Base-by-base conservation (phyloP, 495 filamentous ascomycete genomes). In the Choiromyces venosus region DNA sequence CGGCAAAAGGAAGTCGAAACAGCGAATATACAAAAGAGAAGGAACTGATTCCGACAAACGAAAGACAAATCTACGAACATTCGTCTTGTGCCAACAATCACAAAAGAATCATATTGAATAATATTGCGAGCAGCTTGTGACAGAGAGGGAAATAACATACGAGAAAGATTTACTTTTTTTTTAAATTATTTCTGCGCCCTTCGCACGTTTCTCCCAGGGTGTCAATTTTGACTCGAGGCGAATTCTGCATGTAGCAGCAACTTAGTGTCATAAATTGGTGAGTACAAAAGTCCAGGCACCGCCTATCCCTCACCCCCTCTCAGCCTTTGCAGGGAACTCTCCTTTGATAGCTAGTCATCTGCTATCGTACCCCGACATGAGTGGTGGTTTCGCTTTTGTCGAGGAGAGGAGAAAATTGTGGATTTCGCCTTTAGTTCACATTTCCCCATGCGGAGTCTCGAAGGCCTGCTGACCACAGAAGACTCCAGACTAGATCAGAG, bases 391-490 rank as follows among this genome's bases (percentile, higher is more conserved):
- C 52, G 25, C 52, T 61, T 29, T 29, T 25, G 65, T 8, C 67
- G 70, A 65, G 69, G 33, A 76, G 69, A 75, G 66, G 73, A 73
- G 74, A 36, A 44, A 64, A 70, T 73, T 69, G 37, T 68, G 65
- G 69, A 76, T 72, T 77, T 74, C 61, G 52, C 40, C 65, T 77
- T 76, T 77, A 67, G 66, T 70, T 70, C 73, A 76, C 71, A 61
- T 66, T 77, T 67, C 76, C 64, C 71, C 65, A 75, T 76, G 74
- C 46, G 74, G 67, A 67, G 39, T 67, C 67, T 65, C 39, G 70
- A 76, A 76, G 75, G 21, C 74, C 75, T 77, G 75, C 75, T 77
- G 75, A 77, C 75, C 75, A 77, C 69, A 77, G 36, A 72, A 69
- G 69, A 73, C 69, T 14, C 75, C 73, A 66, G 70, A 67, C 75